Conservation (phyloP, 2,329 filamentous ascomycete species). For the Fusarium sp. region DNA sequence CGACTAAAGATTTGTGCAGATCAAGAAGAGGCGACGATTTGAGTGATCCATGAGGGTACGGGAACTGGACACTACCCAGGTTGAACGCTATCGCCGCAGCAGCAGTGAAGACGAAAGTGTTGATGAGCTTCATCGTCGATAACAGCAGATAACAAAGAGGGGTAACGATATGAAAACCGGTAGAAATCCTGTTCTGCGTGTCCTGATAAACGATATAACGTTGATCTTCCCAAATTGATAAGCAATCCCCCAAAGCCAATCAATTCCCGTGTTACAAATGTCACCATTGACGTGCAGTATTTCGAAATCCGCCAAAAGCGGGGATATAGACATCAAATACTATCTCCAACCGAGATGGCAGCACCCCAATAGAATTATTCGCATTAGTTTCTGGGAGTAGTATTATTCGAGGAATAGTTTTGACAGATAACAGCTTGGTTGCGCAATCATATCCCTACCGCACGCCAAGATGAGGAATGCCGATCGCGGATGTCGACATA, state of each 20-base stretch:
- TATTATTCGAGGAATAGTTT: not conserved
- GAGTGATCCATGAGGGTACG: not conserved
- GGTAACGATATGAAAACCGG: not conserved
- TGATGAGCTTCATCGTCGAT: not conserved
- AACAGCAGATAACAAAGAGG: not conserved
- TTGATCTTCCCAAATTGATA: not conserved
- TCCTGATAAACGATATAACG: not conserved
- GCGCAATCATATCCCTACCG: not conserved
- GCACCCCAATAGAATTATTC: not conserved
- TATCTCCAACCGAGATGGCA: not conserved
- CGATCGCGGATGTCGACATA: slow-evolving; percentile 1
- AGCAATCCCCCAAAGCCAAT: not conserved
- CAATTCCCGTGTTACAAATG: not conserved
- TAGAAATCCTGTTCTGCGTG: too few relatives aligned
- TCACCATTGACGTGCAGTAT: not conserved
- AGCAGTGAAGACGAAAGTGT: not conserved
- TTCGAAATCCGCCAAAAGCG: not conserved
- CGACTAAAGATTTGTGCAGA: not conserved
- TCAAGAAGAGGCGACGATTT: not conserved
- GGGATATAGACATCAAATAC: not conserved
- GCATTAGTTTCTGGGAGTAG: accelerated
- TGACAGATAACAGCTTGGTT: not conserved
- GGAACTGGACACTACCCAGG: accelerated
- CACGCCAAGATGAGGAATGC: slow-evolving; percentile 1
- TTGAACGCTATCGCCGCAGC: not conserved